These are phyloP conservation scores for Globisporangium recalcitrans DNA, from an alignment of 352 stramenopile species.

Conservation along the genomic window DNA sequence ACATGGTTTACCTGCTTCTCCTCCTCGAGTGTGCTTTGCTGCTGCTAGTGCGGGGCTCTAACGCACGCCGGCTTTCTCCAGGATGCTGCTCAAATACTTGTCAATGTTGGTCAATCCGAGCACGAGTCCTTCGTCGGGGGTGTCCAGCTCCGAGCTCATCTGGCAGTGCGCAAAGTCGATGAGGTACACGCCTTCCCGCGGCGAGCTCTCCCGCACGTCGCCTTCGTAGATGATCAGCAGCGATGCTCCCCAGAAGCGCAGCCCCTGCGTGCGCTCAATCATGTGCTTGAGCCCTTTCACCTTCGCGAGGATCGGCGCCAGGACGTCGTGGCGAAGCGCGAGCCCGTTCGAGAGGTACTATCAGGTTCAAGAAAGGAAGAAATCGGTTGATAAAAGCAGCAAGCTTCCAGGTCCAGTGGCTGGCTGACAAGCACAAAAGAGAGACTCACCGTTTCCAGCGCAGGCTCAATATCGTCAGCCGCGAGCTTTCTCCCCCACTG, in stretches of 20 bases:
- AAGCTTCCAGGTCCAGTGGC: not conserved
- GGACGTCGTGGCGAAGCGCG: constrained; percentile 37
- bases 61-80: constrained; percentile 7
- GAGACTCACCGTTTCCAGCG: constrained; percentile 46
- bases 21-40: not conserved
- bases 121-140: constrained; percentile 58
- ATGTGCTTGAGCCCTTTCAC: constrained; percentile 38
- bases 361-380: not conserved
- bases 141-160: constrained; percentile 43
- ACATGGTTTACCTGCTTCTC: not conserved
- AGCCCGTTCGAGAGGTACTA: constrained; percentile 61
- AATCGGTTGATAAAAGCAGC: not conserved
- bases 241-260: constrained; percentile 74
- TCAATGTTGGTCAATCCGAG: constrained; percentile 64
- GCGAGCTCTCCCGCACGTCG: constrained; percentile 25
- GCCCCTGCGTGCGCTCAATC: constrained; percentile 36
- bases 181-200: constrained; percentile 46
- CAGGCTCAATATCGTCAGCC: constrained; percentile 48
- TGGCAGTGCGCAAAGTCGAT: constrained; percentile 82
- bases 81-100: constrained; percentile 35
- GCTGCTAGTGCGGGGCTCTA: constrained; percentile 1
- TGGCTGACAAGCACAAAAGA: not conserved
- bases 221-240: constrained; percentile 76
- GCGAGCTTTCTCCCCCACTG: constrained; percentile 65
- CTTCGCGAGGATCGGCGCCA: constrained; percentile 38